These are phyloP conservation scores for Sporothrix euskadiensis DNA, from an alignment of 2,329 filamentous ascomycete species.

Conservation along the genomic window DNA sequence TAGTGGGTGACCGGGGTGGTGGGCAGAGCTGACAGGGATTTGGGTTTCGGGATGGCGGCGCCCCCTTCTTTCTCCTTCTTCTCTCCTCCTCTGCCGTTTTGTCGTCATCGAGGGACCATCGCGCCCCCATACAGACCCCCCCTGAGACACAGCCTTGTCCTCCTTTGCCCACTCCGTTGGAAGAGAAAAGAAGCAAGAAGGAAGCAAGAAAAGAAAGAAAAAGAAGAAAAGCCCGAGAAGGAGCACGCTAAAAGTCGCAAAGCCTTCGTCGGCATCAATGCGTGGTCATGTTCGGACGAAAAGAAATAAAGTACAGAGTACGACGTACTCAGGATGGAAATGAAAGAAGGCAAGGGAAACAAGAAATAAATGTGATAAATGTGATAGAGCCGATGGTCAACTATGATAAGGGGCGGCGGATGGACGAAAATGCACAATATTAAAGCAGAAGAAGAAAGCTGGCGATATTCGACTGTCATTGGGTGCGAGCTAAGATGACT, in stretches of 20 bases:
- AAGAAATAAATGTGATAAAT: background rate
- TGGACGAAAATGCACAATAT: background rate
- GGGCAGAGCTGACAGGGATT: slow-evolving; percentile 4
- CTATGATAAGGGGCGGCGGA: slow-evolving; percentile 4
- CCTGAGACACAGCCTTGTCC: slow-evolving; percentile 15
- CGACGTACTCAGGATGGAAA: too few relatives aligned
- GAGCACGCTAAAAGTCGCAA: background rate
- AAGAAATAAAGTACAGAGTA: background rate
- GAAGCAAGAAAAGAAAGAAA: background rate
- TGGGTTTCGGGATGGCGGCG: background rate
- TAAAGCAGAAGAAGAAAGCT: background rate
- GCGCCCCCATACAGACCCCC: background rate
- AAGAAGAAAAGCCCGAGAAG: background rate
- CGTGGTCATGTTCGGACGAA: slow-evolving; percentile 3
- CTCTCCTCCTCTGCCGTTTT: background rate
- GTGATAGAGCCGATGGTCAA: background rate
- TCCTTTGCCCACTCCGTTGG: background rate
- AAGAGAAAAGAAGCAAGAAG: background rate
- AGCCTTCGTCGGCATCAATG: background rate
- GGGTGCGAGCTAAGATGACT: background rate
- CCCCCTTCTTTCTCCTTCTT: background rate
- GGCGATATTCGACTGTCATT: background rate
- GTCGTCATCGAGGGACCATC: background rate
- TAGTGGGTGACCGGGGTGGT: background rate
- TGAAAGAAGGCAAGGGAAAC: too few relatives aligned